phyloP scores from a whole-genome alignment of 2,329 filamentous ascomycete species.

The Juglanconis oblonga region DNA sequence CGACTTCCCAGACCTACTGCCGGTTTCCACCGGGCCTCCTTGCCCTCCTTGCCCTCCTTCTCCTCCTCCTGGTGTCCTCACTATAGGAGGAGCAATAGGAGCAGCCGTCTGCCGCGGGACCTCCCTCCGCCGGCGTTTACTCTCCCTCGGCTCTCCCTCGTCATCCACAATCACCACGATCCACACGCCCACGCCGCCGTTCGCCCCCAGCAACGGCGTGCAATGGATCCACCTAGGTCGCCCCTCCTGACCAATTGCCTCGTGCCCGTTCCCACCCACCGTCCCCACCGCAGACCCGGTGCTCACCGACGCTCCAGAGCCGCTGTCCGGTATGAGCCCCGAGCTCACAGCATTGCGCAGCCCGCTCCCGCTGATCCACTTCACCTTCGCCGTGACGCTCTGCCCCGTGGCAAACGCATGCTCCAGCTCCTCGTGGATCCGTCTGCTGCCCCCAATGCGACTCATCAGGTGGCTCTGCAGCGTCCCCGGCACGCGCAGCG shows the following conservation, averaged over 20 bases:
- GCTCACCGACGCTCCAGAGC: not conserved
- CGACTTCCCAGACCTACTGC: not conserved
- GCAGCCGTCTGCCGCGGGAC: not conserved
- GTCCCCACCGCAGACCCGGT: not conserved
- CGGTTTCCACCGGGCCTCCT: not conserved
- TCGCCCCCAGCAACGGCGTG: slow-evolving; percentile 66
- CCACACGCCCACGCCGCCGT: slow-evolving; percentile 71
- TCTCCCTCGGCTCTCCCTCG: slow-evolving; percentile 31
- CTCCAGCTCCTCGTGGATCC: slow-evolving; percentile 46
- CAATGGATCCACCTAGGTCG: slow-evolving; percentile 73
- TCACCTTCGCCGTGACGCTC: slow-evolving; percentile 71
- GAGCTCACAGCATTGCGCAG: not conserved
- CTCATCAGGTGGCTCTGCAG: slow-evolving; percentile 58
- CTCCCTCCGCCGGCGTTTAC: not conserved
- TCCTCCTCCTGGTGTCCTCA: not conserved
- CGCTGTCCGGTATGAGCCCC: not conserved
- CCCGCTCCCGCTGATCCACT: slow-evolving; percentile 56
- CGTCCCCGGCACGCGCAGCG: slow-evolving; percentile 64
- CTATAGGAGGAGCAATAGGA: not conserved
- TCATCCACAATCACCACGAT: slow-evolving; percentile 73
- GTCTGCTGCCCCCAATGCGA: slow-evolving; percentile 48
- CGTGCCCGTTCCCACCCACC: slow-evolving; percentile 20
- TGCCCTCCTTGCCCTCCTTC: not conserved
- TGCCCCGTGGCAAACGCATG: slow-evolving; percentile 65
- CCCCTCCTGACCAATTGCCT: slow-evolving; percentile 39